These are phyloP conservation scores for Lonicera japonica DNA, from an alignment of 129 eudicot species.

Conservation along the genomic window DNA sequence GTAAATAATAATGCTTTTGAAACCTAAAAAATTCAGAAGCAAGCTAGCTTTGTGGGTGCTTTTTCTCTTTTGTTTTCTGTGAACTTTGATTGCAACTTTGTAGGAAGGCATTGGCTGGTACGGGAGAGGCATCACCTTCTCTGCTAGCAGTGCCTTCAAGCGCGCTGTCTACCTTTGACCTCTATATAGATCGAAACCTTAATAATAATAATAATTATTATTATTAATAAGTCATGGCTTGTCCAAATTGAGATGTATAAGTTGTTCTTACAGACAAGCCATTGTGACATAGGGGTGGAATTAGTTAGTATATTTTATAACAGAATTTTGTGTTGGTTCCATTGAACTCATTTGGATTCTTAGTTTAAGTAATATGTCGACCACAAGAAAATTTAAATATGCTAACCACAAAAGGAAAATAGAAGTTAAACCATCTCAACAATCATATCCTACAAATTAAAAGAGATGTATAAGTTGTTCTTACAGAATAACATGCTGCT, in stretches of 20 bases:
- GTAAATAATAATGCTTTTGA: neutral
- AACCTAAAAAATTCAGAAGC: too few relatives aligned
- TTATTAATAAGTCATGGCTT: too few relatives aligned
- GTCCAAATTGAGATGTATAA: too few relatives aligned
- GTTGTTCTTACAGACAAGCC: too few relatives aligned
- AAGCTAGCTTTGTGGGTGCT: neutral
- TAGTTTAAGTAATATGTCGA: conserved; percentile 1
- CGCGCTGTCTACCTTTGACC: neutral
- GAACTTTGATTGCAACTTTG: neutral
- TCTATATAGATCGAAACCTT: too few relatives aligned
- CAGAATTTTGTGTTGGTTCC: neutral
- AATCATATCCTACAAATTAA: neutral
- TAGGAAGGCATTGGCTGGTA: neutral
- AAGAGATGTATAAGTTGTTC: conserved; percentile 12
- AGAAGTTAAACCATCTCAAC: conserved; percentile 11
- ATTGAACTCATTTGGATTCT: conserved; percentile 11
- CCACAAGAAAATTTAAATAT: neutral
- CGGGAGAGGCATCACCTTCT: neutral
- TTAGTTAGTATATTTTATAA: neutral
- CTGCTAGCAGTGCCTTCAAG: neutral
- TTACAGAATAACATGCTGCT: conserved; percentile 39
- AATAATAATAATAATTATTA: too few relatives aligned
- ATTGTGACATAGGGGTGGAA: too few relatives aligned
- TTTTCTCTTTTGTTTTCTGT: neutral
- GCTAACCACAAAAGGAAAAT: conserved; percentile 7